phyloP scores from a whole-genome alignment of 2,329 filamentous ascomycete species.

The Colletotrichum sp. region DNA sequence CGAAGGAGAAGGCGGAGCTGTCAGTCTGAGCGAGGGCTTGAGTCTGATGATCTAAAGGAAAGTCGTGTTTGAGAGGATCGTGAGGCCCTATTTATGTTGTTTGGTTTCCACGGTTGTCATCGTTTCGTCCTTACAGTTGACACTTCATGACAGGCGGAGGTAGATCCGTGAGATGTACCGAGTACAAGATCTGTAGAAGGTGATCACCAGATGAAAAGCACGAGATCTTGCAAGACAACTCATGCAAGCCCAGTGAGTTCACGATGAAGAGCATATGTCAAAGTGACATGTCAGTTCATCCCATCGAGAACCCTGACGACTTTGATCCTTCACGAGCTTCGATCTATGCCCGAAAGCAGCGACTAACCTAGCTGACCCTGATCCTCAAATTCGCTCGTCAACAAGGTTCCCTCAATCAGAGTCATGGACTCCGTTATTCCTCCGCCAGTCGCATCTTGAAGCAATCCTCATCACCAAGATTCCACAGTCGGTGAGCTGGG shows the following conservation, averaged over 20 bases:
- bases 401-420: background rate
- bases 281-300: background rate
- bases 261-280: background rate
- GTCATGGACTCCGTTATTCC: background rate
- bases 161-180: background rate
- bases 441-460: slow-evolving; percentile 11
- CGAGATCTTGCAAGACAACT: background rate
- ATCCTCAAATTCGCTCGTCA: background rate
- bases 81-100: slow-evolving; percentile 1
- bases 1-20: background rate
- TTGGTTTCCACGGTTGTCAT: background rate
- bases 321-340: background rate
- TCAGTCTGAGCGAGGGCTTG: slow-evolving; percentile 5
- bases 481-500: background rate
- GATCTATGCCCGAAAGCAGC: background rate
- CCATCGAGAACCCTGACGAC: background rate
- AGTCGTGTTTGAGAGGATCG: background rate
- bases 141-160: background rate
- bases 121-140: background rate
- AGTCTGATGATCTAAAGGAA: background rate
- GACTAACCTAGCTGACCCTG: background rate
- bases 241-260: background rate
- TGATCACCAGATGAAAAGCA: background rate
- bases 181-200: background rate
- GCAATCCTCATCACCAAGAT: background rate